Percentiles rank a stretch among this genome's conserved stretches.
phyloP scores from a whole-genome alignment of 1,139 yeast species.

The Ashbya aceris region DNA sequence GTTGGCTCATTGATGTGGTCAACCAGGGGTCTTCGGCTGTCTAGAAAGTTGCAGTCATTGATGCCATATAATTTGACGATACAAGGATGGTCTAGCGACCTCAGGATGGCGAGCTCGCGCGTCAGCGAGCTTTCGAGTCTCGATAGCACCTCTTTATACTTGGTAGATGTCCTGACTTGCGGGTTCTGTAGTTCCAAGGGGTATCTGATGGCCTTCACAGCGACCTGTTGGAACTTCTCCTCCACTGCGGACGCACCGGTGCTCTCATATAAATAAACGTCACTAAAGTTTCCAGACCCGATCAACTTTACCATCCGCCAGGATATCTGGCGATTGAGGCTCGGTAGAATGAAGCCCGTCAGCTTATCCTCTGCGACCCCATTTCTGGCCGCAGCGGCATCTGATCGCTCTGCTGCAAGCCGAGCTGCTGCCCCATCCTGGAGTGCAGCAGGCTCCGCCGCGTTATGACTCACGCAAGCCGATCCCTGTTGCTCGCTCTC shows the following conservation, averaged over 20 bases:
- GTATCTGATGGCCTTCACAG: constrained; percentile 31
- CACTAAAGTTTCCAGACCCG: constrained; percentile 55
- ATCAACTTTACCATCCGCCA: constrained; percentile 32
- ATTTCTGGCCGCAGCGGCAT: constrained; percentile 8
- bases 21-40: constrained; percentile 21
- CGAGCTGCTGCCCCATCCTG: not conserved
- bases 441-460: too few relatives aligned
- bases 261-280: constrained; percentile 40
- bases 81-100: constrained; percentile 35
- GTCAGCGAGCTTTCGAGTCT: constrained; percentile 60
- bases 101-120: constrained; percentile 66
- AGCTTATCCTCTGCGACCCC: constrained; percentile 9
- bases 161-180: constrained; percentile 16
- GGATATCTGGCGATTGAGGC: constrained; percentile 14
- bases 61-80: constrained; percentile 35
- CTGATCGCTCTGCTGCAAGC: constrained; percentile 14
- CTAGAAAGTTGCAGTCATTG: constrained; percentile 23
- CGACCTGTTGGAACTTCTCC: constrained; percentile 23
- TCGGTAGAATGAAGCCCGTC: constrained; percentile 23
- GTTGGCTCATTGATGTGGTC: constrained; percentile 10
- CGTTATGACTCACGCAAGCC: not conserved
- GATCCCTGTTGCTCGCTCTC: not conserved
- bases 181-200: constrained; percentile 18
- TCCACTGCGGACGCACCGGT: constrained; percentile 11
- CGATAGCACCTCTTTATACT: constrained; percentile 32